Evolutionary conservation across 805 yeast species (phyloP).

Genomic region (Lachancea nothofagi): DNA sequence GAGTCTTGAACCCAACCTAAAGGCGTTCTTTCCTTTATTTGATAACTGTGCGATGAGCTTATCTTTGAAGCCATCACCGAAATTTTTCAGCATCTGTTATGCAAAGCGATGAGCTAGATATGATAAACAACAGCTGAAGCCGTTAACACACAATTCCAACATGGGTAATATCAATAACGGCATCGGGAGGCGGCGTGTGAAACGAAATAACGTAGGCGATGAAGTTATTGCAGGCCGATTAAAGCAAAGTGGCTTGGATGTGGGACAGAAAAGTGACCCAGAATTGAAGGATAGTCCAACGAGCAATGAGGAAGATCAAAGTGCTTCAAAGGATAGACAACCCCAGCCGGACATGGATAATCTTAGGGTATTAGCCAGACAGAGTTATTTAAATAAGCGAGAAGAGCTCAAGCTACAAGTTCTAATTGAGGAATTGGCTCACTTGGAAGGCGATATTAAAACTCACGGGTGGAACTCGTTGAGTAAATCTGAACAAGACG

Average conservation of each 20-base stretch:
- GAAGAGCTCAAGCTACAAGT: slow-evolving; percentile 43
- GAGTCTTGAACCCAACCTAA: not conserved
- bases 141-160: no score
- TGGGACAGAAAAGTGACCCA: not conserved
- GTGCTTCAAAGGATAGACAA: not conserved
- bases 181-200: slow-evolving; percentile 5
- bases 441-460: slow-evolving; percentile 44
- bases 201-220: slow-evolving; percentile 2
- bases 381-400: slow-evolving; percentile 42
- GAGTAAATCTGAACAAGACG: slow-evolving; percentile 44
- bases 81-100: not conserved
- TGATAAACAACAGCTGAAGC: not conserved
- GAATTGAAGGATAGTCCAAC: slow-evolving; percentile 2
- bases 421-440: slow-evolving; percentile 43
- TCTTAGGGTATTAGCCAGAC: slow-evolving; percentile 45
- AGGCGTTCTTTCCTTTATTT: not conserved
- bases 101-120: slow-evolving; percentile 4
- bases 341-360: slow-evolving; percentile 31
- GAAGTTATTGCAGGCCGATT: slow-evolving; percentile 1
- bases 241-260: not conserved
- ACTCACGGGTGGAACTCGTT: slow-evolving; percentile 51
- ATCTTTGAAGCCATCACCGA: not conserved
- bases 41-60: not conserved
- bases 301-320: slow-evolving; percentile 18
- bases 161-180: slow-evolving; percentile 4